Conservation (phyloP, 2,329 filamentous ascomycete species). For the Trichoderma simmonsii region DNA sequence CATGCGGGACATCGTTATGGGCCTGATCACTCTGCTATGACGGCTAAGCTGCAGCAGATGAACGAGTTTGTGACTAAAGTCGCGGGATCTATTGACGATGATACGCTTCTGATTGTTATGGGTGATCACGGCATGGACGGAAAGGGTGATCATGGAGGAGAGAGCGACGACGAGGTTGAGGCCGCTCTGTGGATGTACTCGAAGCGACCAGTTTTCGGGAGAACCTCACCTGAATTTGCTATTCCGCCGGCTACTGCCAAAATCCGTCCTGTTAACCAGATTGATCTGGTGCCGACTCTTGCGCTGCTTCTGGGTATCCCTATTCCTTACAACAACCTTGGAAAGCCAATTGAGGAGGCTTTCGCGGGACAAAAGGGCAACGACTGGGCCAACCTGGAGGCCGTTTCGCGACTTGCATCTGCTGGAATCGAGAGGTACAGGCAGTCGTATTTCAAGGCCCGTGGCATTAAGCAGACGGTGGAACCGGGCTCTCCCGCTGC, state of each 20-base stretch:
- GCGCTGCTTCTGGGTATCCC: constrained; percentile 84
- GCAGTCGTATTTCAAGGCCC: constrained; percentile 71
- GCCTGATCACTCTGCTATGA: constrained; percentile 89
- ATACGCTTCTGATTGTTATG: constrained; percentile 90
- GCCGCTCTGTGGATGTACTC: constrained; percentile 99
- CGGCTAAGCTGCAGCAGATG: constrained; percentile 88
- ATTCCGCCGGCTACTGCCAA: constrained; percentile 70
- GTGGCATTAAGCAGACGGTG: constrained; percentile 62
- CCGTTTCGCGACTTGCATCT: constrained; percentile 71
- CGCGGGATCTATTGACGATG: constrained; percentile 69
- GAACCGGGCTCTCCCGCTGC: constrained; percentile 38
- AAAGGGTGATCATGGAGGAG: constrained; percentile 97
- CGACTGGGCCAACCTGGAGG: constrained; percentile 73
- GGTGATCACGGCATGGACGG: constrained; percentile 99
- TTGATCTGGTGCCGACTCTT: constrained; percentile 91
- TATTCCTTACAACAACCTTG: constrained; percentile 94
- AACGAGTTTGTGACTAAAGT: constrained; percentile 72
- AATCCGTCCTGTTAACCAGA: constrained; percentile 73
- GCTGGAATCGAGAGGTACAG: constrained; percentile 91
- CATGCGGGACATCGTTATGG: constrained; percentile 96
- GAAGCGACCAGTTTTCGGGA: constrained; percentile 79
- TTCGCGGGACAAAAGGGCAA: constrained; percentile 70
- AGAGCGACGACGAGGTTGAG: constrained; percentile 93
- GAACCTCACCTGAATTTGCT: constrained; percentile 58
- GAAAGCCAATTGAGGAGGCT: constrained; percentile 88